These are phyloP conservation scores for Prunus kanzakura DNA, from an alignment of 306 rosid species.

Conservation along the genomic window DNA sequence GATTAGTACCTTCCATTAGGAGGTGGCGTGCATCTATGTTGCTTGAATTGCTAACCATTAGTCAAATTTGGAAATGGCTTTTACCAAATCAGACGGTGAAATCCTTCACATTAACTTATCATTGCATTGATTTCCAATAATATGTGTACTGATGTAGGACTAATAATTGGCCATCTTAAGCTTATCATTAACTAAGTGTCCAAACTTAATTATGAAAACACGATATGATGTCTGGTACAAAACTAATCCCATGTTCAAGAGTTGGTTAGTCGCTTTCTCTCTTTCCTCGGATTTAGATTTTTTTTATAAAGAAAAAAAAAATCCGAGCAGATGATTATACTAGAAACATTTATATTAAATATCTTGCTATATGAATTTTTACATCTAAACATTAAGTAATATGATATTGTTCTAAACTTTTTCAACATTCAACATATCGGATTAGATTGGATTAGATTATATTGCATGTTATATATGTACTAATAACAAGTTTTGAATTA, in stretches of 20 bases:
- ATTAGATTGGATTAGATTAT: no score
- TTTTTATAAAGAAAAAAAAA: background rate
- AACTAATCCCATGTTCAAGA: background rate
- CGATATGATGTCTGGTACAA: background rate
- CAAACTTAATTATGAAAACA: background rate
- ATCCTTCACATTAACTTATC: background rate
- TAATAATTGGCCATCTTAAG: background rate
- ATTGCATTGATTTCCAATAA: background rate
- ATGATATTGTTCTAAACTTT: no score
- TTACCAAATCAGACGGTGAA: background rate
- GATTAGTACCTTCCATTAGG: background rate
- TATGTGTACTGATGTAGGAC: background rate
- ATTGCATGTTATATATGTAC: no score
- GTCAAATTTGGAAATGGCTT: background rate
- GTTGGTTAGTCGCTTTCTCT: background rate
- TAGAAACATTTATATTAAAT: no score
- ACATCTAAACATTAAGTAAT: no score
- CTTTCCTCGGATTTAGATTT: background rate
- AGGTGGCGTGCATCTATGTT: background rate
- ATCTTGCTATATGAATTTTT: no score
- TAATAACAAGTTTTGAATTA: no score
- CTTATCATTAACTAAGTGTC: constrained; percentile 2
- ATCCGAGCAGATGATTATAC: background rate
- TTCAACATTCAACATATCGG: no score
- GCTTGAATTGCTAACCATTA: background rate